Evolutionary conservation across 192 early-diverging fungal genomes (phyloP), one percentile per base, ranked within the genome.

Genomic region (Rhizophagus sp.): DNA sequence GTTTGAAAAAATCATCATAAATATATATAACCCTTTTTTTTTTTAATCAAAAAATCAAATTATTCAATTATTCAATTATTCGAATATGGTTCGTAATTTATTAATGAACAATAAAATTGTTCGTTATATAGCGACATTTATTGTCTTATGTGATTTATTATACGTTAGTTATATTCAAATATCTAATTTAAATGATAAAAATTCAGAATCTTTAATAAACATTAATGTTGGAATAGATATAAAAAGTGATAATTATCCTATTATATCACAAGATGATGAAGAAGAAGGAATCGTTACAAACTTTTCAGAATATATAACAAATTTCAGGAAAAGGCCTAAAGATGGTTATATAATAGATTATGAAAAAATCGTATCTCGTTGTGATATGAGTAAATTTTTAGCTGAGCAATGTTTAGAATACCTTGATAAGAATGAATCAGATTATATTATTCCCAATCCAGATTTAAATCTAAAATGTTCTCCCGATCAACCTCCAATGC

Each of bases 401-500:
- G 52, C 17, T 22, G 52, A 70, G 44, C 22, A 70, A 39, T 70
- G 68, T 70, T 41, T 70, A 22, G 22, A 70, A n/a, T 70, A 41
- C 44, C 68, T 70, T 70, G 68, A 70, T 36, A 36, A 70, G 44
- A 2, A 39, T 41, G 68, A 70, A 70, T 10, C 9, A 39, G 39
- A 70, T 22, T 70, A 70, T 39, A 39, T 22, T 2, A 39, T 70
- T 3, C 13, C 22, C 5, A 44, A 44, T 70, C 65, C 6, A 22
- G 41, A 30, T 22, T 70, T 22, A 44, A 36, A 70, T 4, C 22
- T 44, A 36, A 70, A 19, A 10, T 70, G 68, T n/a, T 39, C 15
- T 1, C 52, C 64, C 25, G 52, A 79, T 25, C 19, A 65, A 30
- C 24, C 47, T 30, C 63, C 67, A 34, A 85, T 82, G 81, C 49